These are phyloP conservation scores for Metschnikowia amazonensis DNA, from an alignment of 805 yeast genomes.

Conservation along the genomic window DNA sequence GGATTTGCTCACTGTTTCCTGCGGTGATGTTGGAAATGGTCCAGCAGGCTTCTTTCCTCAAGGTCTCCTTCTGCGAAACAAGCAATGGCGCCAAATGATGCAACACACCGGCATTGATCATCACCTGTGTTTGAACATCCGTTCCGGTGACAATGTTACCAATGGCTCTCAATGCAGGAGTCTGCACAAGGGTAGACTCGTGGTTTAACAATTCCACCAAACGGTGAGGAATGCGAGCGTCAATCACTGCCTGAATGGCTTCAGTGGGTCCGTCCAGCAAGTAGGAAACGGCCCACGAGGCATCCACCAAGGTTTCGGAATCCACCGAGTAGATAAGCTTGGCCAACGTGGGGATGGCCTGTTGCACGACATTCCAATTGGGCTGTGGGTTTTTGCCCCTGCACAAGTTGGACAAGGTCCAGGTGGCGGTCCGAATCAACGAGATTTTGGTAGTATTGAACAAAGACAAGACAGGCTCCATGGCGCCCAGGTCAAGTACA, in stretches of 20 bases:
- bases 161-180: slow-evolving; percentile 95
- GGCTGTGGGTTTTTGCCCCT: slow-evolving; percentile 97
- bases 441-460: slow-evolving; percentile 81
- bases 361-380: slow-evolving; percentile 82
- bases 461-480: slow-evolving; percentile 79
- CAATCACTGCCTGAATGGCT: slow-evolving; percentile 95
- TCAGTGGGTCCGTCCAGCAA: slow-evolving; percentile 88
- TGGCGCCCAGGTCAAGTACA: slow-evolving; percentile 80
- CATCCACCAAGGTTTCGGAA: slow-evolving; percentile 90
- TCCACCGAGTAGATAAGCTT: slow-evolving; percentile 87
- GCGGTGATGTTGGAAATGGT: slow-evolving; percentile 97
- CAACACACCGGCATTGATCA: slow-evolving; percentile 88
- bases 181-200: slow-evolving; percentile 82
- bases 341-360: slow-evolving; percentile 87
- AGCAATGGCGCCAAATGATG: slow-evolving; percentile 79
- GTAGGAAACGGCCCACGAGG: slow-evolving; percentile 98
- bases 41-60: slow-evolving; percentile 98
- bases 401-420: slow-evolving; percentile 96
- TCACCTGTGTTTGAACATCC: slow-evolving; percentile 92
- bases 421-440: slow-evolving; percentile 93
- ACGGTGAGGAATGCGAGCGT: slow-evolving; percentile 91
- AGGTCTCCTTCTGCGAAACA: slow-evolving; percentile 81
- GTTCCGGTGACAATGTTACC: slow-evolving; percentile 98
- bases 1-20: slow-evolving; percentile 92
- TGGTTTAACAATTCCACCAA: slow-evolving; percentile 87